phyloP scores from a whole-genome alignment of 164 flowering plant genomes.

The Protea cynaroides region DNA sequence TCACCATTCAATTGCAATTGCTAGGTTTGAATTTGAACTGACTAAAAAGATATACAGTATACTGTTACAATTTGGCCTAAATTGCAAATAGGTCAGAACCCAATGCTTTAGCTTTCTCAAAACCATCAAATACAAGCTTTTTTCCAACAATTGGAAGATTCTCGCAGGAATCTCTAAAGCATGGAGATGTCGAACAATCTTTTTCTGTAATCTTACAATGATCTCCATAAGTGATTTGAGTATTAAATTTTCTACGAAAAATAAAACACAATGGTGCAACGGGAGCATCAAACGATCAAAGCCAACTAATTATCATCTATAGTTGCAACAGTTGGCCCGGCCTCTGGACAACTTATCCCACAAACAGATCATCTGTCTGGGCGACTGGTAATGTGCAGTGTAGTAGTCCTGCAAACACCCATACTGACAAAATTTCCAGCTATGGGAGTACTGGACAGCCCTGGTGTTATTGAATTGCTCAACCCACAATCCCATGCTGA shows the following conservation, averaged over 20 bases:
- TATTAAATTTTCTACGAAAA: too few species aligned
- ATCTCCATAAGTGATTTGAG: background rate
- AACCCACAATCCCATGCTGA: constrained; percentile 65
- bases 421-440: constrained; percentile 5
- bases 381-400: constrained; percentile 8
- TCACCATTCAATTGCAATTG: too few species aligned
- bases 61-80: background rate
- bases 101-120: background rate
- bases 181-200: background rate
- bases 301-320: background rate
- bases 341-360: constrained; percentile 5
- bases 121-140: background rate
- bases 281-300: background rate
- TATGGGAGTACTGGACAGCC: constrained; percentile 4
- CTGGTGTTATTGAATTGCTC: constrained; percentile 36
- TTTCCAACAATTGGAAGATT: background rate
- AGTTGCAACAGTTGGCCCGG: constrained; percentile 4
- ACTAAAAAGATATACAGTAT: background rate
- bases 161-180: too few species aligned
- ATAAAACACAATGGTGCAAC: background rate
- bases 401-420: constrained; percentile 4
- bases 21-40: too few species aligned
- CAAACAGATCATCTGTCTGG: constrained; percentile 6
- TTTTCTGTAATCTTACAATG: background rate
- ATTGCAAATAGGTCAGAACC: background rate